Evolutionary conservation across 129 eudicot genomes (phyloP).

Genomic region (carrot (Daucus carota)): DNA sequence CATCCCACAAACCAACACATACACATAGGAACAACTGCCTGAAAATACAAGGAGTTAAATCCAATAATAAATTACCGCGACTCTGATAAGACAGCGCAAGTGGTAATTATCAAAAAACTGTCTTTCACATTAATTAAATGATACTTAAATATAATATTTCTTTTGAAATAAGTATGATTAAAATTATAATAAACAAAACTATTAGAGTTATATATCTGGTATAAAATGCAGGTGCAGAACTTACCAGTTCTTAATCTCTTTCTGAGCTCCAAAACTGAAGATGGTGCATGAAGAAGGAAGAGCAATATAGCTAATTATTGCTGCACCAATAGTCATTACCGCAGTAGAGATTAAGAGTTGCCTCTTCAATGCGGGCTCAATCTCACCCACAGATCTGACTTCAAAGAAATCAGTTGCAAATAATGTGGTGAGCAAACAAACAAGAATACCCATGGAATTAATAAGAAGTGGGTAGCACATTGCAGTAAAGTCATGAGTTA

Average conservation of each 20-base stretch:
- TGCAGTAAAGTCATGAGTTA: slow-evolving; percentile 34
- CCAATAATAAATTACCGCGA: neutral
- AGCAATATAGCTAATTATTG: slow-evolving; percentile 22
- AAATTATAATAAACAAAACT: too few species aligned
- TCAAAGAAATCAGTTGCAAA: slow-evolving; percentile 32
- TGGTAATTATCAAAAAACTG: neutral
- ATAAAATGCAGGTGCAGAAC: neutral
- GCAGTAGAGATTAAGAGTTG: slow-evolving; percentile 29
- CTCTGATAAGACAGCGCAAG: neutral
- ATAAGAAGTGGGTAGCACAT: slow-evolving; percentile 35
- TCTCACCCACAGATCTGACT: slow-evolving; percentile 21
- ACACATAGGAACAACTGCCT: slow-evolving; percentile 34
- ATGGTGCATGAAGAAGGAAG: slow-evolving; percentile 32
- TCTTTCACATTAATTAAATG: neutral
- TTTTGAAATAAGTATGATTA: neutral
- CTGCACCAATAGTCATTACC: slow-evolving; percentile 25
- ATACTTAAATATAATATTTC: too few species aligned
- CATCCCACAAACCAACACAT: slow-evolving; percentile 37
- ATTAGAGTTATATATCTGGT: neutral
- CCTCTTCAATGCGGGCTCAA: slow-evolving; percentile 29
- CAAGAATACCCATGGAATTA: slow-evolving; percentile 33
- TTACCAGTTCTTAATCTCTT: slow-evolving; percentile 30
- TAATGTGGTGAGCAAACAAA: slow-evolving; percentile 34
- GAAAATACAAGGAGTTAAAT: slow-evolving; percentile 1
- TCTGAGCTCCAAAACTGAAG: slow-evolving; percentile 24